phyloP scores from a whole-genome alignment of 2,329 filamentous ascomycete genomes.

The Aureobasidium sp. region DNA sequence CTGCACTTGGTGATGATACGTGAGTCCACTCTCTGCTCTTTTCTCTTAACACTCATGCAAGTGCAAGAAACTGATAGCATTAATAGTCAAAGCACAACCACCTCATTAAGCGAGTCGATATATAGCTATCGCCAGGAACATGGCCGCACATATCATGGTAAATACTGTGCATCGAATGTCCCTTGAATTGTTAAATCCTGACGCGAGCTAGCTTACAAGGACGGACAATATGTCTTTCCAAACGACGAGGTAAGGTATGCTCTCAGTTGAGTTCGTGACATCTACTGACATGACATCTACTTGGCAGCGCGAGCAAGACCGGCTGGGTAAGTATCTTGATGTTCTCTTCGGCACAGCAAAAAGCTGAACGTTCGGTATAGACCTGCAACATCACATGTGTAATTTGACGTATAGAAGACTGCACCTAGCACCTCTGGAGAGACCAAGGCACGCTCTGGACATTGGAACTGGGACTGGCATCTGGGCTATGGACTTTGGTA shows the following conservation, averaged over 20 bases:
- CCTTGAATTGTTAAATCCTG: not conserved
- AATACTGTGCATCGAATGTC: not conserved
- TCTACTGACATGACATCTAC: not conserved
- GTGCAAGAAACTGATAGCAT: not conserved
- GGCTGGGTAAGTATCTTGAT: conserved; percentile 21
- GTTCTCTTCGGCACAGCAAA: not conserved
- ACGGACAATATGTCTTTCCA: conserved; percentile 36
- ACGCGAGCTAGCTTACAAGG: conserved; percentile 29
- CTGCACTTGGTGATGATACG: conserved; percentile 31
- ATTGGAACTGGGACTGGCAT: conserved; percentile 48
- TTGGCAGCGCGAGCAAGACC: conserved; percentile 30
- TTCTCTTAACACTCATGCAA: not conserved
- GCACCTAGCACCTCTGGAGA: conserved; percentile 38
- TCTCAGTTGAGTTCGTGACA: not conserved
- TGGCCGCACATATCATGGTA: conserved; percentile 33
- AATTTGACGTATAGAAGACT: conserved; percentile 43
- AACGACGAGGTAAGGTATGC: conserved; percentile 30
- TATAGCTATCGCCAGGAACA: conserved; percentile 32
- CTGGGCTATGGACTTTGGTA: conserved; percentile 51
- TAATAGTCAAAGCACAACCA: conserved; percentile 28
- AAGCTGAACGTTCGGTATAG: conserved; percentile 4
- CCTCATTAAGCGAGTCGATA: conserved; percentile 30
- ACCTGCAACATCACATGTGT: conserved; percentile 39
- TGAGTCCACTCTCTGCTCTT: not conserved
- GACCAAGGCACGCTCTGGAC: conserved; percentile 41